These are phyloP conservation scores for barley (Hordeum vulgare) DNA, from an alignment of 176 grass and related monocot genomes.

Conservation along the genomic window MorexV3_pseudomolecules_assembly NC_058519.1:82359829-82360328, in stretches of 20 bases:
- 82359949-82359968: neutral
- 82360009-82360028: conserved; percentile 87
- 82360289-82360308: conserved; percentile 94
- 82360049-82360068: conserved; percentile 91
- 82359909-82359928: neutral
- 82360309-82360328: neutral
- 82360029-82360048: conserved; percentile 91
- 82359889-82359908: conserved; percentile 12
- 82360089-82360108: conserved; percentile 85
- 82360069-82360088: conserved; percentile 96
- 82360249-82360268: conserved; percentile 94
- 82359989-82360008: conserved; percentile 91
- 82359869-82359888: conserved; percentile 97
- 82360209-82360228: neutral
- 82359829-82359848: conserved; percentile 95
- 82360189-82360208: neutral
- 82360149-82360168: conserved; percentile 96
- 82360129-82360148: conserved; percentile 88
- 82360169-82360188: conserved; percentile 55
- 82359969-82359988: conserved; percentile 59
- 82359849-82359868: conserved; percentile 97
- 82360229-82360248: conserved; percentile 14
- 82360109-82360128: conserved; percentile 86
- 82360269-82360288: conserved; percentile 92
- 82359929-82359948: neutral